These are phyloP conservation scores for Candolleomyces efflorescens DNA, from an alignment of 768 basidiomycete genomes.

Conservation along the genomic window DNA sequence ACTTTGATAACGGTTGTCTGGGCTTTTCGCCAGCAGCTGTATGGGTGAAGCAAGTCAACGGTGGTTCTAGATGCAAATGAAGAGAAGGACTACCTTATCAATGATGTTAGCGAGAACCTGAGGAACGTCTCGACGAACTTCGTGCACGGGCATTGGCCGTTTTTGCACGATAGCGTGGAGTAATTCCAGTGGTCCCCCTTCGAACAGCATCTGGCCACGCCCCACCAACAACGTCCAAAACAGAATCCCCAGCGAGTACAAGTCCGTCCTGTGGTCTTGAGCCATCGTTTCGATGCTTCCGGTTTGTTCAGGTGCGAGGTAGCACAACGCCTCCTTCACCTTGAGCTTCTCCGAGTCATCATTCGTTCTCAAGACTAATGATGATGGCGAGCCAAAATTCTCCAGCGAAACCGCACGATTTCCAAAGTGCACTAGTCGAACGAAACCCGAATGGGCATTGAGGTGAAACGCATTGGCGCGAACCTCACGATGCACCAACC, in stretches of 20 bases:
- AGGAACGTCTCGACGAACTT: slow-evolving; percentile 68
- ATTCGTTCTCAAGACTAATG: slow-evolving; percentile 56
- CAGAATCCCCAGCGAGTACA: slow-evolving; percentile 69
- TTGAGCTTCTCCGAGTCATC: slow-evolving; percentile 63
- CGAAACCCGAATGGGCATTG: slow-evolving; percentile 63
- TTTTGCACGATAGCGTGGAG: slow-evolving; percentile 70
- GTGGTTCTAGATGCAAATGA: background rate
- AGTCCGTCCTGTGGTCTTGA: slow-evolving; percentile 70
- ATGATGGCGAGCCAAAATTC: slow-evolving; percentile 66
- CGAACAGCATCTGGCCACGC: slow-evolving; percentile 58
- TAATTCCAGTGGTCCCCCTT: slow-evolving; percentile 58
- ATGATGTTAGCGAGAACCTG: slow-evolving; percentile 67
- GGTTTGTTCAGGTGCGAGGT: slow-evolving; percentile 74
- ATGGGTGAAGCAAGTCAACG: slow-evolving; percentile 6
- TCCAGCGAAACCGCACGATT: slow-evolving; percentile 71
- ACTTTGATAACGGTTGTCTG: slow-evolving; percentile 67
- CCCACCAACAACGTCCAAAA: slow-evolving; percentile 78
- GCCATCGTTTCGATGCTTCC: slow-evolving; percentile 68
- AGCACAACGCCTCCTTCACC: slow-evolving; percentile 72
- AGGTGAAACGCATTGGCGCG: slow-evolving; percentile 75
- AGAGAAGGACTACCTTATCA: slow-evolving; percentile 45
- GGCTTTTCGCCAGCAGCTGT: slow-evolving; percentile 63
- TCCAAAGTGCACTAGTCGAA: slow-evolving; percentile 70
- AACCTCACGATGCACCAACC: slow-evolving; percentile 69
- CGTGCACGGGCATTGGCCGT: slow-evolving; percentile 70